These are phyloP conservation scores for Wallemia hederae DNA, from an alignment of 1,284 basidiomycete genomes.

Conservation along the genomic window DNA sequence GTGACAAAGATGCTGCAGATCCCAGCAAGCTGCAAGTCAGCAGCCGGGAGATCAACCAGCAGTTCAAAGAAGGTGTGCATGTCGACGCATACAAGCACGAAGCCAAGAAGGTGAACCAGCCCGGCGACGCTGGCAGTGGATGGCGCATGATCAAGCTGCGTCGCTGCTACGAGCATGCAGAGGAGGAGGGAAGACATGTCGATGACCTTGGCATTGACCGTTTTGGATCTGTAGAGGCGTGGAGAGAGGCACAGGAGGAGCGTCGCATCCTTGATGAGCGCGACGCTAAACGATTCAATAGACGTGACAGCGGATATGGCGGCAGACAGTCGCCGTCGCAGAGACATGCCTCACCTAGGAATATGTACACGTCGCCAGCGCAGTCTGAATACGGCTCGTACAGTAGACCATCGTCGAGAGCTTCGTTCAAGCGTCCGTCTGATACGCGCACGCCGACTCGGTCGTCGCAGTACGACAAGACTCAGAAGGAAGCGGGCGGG, in stretches of 20 bases:
- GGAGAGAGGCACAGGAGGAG: constrained; percentile 65
- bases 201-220: constrained; percentile 46
- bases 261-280: constrained; percentile 53
- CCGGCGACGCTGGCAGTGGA: constrained; percentile 67
- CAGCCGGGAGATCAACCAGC: constrained; percentile 48
- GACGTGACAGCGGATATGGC: not conserved
- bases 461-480: not conserved
- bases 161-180: constrained; percentile 59
- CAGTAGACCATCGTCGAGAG: constrained; percentile 28
- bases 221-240: constrained; percentile 55
- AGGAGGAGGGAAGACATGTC: constrained; percentile 30
- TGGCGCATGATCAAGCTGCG: constrained; percentile 96
- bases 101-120: constrained; percentile 25
- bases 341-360: not conserved
- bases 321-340: not conserved
- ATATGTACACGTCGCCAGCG: constrained; percentile 3
- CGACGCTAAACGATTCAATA: constrained; percentile 18
- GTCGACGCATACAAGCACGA: constrained; percentile 26
- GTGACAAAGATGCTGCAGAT: constrained; percentile 32
- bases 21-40: constrained; percentile 23
- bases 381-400: constrained; percentile 1
- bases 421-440: constrained; percentile 52
- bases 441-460: constrained; percentile 11
- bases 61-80: constrained; percentile 31
- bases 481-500: not conserved